Evolutionary conservation across 345 rosid species (phyloP).

Genomic region (Melaleuca quinquenervia): DNA sequence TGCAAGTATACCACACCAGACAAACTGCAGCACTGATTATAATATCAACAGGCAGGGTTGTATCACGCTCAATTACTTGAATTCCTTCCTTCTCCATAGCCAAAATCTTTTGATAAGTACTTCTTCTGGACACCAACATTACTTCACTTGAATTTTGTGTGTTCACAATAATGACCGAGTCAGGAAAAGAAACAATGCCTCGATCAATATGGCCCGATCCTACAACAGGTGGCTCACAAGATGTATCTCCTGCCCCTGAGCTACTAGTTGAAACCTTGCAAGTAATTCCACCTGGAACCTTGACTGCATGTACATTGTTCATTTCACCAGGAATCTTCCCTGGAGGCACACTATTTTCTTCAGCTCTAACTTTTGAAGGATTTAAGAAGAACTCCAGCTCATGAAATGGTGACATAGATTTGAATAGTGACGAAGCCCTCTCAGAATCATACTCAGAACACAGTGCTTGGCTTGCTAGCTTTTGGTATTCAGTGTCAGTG

Average conservation of each 20-base stretch:
- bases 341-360: slow-evolving; percentile 20
- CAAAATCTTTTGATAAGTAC: slow-evolving; percentile 69
- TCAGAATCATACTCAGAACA: slow-evolving; percentile 21
- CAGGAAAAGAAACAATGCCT: slow-evolving; percentile 18
- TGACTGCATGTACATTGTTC: slow-evolving; percentile 14
- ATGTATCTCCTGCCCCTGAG: slow-evolving; percentile 8
- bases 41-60: slow-evolving; percentile 68
- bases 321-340: slow-evolving; percentile 10
- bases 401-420: slow-evolving; percentile 60
- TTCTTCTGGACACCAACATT: slow-evolving; percentile 82
- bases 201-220: slow-evolving; percentile 24
- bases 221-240: slow-evolving; percentile 16
- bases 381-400: slow-evolving; percentile 89
- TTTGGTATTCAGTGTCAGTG: slow-evolving; percentile 6
- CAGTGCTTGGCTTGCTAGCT: slow-evolving; percentile 15
- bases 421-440: slow-evolving; percentile 39
- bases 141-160: slow-evolving; percentile 64
- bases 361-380: slow-evolving; percentile 39
- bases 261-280: slow-evolving; percentile 15
- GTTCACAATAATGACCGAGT: slow-evolving; percentile 51
- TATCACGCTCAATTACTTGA: slow-evolving; percentile 86
- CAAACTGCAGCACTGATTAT: slow-evolving; percentile 63
- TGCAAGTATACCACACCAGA: slow-evolving; percentile 73
- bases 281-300: slow-evolving; percentile 8
- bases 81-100: slow-evolving; percentile 75